Evolutionary conservation across 2,329 filamentous ascomycete genomes (phyloP).

Genomic region (Ascochyta viciae-villosae): DNA sequence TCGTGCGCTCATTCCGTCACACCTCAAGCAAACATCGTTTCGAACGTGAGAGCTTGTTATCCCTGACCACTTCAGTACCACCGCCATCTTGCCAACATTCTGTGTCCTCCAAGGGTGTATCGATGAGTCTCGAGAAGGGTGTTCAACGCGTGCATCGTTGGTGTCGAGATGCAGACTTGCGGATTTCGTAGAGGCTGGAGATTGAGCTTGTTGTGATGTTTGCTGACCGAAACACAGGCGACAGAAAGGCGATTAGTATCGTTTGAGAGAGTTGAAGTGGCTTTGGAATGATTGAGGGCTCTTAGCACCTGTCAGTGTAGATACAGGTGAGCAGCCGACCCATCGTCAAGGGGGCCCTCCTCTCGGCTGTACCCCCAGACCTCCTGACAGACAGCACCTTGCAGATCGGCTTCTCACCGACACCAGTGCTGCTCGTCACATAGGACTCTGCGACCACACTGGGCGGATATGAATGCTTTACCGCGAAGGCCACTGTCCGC

Average conservation of each 20-base stretch:
- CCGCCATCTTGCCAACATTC: background rate
- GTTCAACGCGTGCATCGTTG: background rate
- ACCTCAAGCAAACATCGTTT: background rate
- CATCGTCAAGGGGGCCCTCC: constrained; percentile 17
- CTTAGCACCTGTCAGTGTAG: constrained; percentile 11
- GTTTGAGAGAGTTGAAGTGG: background rate
- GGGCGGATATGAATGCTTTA: background rate
- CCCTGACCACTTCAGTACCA: background rate
- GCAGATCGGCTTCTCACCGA: background rate
- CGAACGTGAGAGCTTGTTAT: background rate
- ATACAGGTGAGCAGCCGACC: constrained; percentile 10
- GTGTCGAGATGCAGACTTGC: background rate
- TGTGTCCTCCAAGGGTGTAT: no score
- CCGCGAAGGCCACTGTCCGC: background rate
- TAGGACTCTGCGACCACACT: background rate
- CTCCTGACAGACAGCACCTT: background rate
- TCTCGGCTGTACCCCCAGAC: constrained; percentile 11
- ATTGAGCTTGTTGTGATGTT: background rate
- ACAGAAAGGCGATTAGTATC: background rate
- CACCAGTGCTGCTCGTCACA: constrained; percentile 1
- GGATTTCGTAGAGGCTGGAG: background rate
- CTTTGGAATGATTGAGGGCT: constrained; percentile 7
- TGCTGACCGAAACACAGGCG: background rate
- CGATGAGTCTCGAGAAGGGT: background rate
- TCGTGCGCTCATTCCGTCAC: background rate